A percentile compares a stretch with the other conserved stretches of the same genome.
Evolutionary conservation across 2,329 filamentous ascomycete species (phyloP).

Genomic region (Coleophoma cylindrospora): DNA sequence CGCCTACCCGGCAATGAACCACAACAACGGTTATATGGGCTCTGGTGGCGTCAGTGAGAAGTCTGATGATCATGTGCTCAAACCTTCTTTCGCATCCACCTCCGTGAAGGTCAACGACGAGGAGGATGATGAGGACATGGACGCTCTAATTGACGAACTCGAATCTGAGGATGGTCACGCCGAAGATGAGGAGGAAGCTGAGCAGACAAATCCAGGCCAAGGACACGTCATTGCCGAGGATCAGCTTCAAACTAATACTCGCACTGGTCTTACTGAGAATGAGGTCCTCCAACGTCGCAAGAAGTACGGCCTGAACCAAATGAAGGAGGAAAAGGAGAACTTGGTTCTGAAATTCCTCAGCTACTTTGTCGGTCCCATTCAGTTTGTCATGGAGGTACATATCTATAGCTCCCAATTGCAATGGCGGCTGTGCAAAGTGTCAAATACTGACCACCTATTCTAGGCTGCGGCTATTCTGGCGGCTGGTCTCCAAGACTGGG

Average conservation of each 20-base stretch:
- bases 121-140: slow-evolving; percentile 78
- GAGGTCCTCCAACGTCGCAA: slow-evolving; percentile 61
- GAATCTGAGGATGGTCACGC: slow-evolving; percentile 72
- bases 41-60: slow-evolving; percentile 64
- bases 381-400: slow-evolving; percentile 88
- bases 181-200: slow-evolving; percentile 54
- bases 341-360: slow-evolving; percentile 73
- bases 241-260: slow-evolving; percentile 71
- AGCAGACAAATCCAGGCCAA: slow-evolving; percentile 40
- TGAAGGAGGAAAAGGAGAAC: slow-evolving; percentile 90
- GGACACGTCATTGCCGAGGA: slow-evolving; percentile 66
- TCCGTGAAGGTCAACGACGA: slow-evolving; percentile 41
- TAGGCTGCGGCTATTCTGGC: slow-evolving; percentile 68
- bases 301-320: slow-evolving; percentile 80
- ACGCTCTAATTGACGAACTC: slow-evolving; percentile 81
- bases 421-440: too few species aligned
- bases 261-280: slow-evolving; percentile 64
- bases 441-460: neutral
- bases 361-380: slow-evolving; percentile 85
- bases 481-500: slow-evolving; percentile 81
- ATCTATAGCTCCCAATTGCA: slow-evolving; percentile 5
- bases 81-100: neutral
- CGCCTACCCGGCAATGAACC: slow-evolving; percentile 15
- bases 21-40: slow-evolving; percentile 45
- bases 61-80: slow-evolving; percentile 12